These are phyloP conservation scores for Hypoxylon rickii DNA, from an alignment of 495 filamentous ascomycete species.

Conservation along the genomic window DNA sequence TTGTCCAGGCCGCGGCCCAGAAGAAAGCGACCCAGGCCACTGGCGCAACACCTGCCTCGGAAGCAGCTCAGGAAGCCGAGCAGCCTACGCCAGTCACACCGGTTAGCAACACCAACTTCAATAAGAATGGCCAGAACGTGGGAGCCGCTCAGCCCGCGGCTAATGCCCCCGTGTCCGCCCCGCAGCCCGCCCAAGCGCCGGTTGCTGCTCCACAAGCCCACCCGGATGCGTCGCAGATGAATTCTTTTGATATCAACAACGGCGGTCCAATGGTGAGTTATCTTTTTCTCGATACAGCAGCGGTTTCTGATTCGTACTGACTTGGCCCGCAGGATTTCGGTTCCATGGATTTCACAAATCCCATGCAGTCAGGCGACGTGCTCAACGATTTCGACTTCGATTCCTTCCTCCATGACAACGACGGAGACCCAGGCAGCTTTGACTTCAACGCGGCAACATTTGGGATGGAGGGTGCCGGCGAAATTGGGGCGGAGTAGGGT, in stretches of 20 bases:
- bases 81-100: slow-evolving; percentile 87
- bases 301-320: slow-evolving; percentile 15
- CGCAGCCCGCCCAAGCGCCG: slow-evolving; percentile 49
- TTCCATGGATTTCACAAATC: slow-evolving; percentile 63
- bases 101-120: slow-evolving; percentile 69
- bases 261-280: slow-evolving; percentile 42
- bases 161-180: slow-evolving; percentile 49
- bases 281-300: neutral
- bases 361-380: slow-evolving; percentile 68
- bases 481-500: slow-evolving; percentile 57
- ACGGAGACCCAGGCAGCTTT: slow-evolving; percentile 45
- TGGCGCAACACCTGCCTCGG: slow-evolving; percentile 76
- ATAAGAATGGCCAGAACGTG: slow-evolving; percentile 57
- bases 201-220: slow-evolving; percentile 56
- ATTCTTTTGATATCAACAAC: slow-evolving; percentile 41
- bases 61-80: slow-evolving; percentile 69
- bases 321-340: slow-evolving; percentile 39
- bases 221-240: slow-evolving; percentile 45
- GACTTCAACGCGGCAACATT: slow-evolving; percentile 50
- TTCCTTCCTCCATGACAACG: slow-evolving; percentile 73
- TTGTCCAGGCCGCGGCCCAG: slow-evolving; percentile 63
- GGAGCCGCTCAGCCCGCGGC: slow-evolving; percentile 49
- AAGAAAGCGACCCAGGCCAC: slow-evolving; percentile 68
- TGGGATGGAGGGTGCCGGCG: slow-evolving; percentile 48
- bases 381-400: slow-evolving; percentile 95